Evolutionary conservation across 441 rosid species (phyloP).

Genomic region (Pelargonium fulgidum): DNA sequence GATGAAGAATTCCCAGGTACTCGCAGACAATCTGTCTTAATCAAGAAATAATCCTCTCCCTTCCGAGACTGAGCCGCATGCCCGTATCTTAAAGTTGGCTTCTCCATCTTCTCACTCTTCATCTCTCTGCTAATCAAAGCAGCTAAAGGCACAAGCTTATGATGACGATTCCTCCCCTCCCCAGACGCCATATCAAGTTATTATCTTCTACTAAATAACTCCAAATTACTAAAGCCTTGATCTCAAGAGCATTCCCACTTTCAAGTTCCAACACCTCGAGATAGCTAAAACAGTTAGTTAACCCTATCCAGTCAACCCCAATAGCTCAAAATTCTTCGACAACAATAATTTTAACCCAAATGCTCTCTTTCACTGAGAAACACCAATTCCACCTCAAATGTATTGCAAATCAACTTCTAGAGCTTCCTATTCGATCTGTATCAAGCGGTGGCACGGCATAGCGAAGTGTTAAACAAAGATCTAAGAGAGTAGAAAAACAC

Average conservation of each 20-base stretch:
- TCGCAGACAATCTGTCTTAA: slow-evolving; percentile 55
- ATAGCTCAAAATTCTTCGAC: no score
- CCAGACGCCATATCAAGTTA: slow-evolving; percentile 45
- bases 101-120: slow-evolving; percentile 69
- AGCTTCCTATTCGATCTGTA: not conserved
- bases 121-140: slow-evolving; percentile 62
- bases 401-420: not conserved
- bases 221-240: slow-evolving; percentile 20
- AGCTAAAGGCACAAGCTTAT: slow-evolving; percentile 74
- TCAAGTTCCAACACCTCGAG: not conserved
- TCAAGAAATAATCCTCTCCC: slow-evolving; percentile 73
- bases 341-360: not conserved
- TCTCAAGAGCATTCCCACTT: slow-evolving; percentile 20
- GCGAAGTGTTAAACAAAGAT: not conserved
- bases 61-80: slow-evolving; percentile 73
- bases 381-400: not conserved
- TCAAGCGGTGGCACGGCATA: not conserved
- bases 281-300: not conserved
- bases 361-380: not conserved
- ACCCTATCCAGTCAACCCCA: not conserved
- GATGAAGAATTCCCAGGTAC: slow-evolving; percentile 55
- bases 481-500: not conserved
- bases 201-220: slow-evolving; percentile 16
- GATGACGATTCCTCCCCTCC: slow-evolving; percentile 44
- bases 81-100: slow-evolving; percentile 54